Evolutionary conservation across 2,329 filamentous ascomycete genomes (phyloP).

Genomic region (Aspergillus sp.): DNA sequence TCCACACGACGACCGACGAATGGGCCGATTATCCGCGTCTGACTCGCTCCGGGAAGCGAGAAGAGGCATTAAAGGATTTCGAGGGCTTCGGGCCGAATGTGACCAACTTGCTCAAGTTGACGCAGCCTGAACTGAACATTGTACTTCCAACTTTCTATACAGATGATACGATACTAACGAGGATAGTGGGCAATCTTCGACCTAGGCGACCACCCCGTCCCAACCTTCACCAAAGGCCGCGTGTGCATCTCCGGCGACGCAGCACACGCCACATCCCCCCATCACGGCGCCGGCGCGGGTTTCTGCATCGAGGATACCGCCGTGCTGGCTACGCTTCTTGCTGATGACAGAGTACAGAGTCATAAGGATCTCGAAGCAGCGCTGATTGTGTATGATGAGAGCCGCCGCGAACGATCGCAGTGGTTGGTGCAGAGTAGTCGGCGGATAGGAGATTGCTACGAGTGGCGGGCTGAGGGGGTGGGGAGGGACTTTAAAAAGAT

Average conservation of each 20-base stretch:
- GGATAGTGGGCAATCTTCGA: conserved; percentile 39
- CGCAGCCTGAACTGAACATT: conserved; percentile 22
- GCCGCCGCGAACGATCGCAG: conserved; percentile 5
- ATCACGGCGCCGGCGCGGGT: conserved; percentile 36
- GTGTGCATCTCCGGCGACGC: conserved; percentile 36
- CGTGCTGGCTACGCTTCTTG: conserved; percentile 22
- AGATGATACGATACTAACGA: neutral
- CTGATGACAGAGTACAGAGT: conserved; percentile 14
- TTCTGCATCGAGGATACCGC: conserved; percentile 29
- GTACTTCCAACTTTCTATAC: conserved; percentile 4
- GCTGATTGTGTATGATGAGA: conserved; percentile 21
- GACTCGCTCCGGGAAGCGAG: conserved; percentile 14
- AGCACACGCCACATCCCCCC: conserved; percentile 38
- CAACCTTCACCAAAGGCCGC: conserved; percentile 29
- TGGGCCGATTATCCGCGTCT: conserved; percentile 16
- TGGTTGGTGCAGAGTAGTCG: conserved; percentile 7
- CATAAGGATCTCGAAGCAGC: conserved; percentile 21
- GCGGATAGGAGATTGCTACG: conserved; percentile 6
- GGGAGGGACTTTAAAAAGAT: neutral
- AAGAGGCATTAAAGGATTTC: conserved; percentile 18
- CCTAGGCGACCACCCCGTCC: conserved; percentile 31
- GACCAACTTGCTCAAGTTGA: conserved; percentile 20
- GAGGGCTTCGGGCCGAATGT: conserved; percentile 17
- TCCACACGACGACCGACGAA: conserved; percentile 24
- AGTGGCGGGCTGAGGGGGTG: conserved; percentile 4